Evolutionary conservation across 73 alveolate genomes (phyloP), one percentile per base, ranked within the genome.

Genomic region (Blepharisma japonicum): DNA sequence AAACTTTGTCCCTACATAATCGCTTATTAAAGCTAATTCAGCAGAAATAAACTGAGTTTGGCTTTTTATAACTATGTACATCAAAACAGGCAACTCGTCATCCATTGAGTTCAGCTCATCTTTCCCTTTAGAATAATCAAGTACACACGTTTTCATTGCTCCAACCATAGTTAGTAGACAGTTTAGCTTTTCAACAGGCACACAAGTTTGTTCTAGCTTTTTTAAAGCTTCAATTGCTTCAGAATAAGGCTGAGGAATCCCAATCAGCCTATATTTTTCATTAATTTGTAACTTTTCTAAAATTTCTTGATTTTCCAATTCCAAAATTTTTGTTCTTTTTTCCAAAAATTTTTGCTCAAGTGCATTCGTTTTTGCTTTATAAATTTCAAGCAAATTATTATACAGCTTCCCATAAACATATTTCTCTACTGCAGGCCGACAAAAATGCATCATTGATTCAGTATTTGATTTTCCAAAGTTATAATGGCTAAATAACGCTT

Each of bases 381-480:
- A 89, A 85, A 85, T 81, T 3, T 82, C 81, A 53, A 86, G 81
- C 0, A 89, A 46, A 55, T 68, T 85, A 39, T 68, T 80, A 74
- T 81, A 81, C 9, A 89, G 82, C 86, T 88, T 89, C 14, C 77
- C 46, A 79, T 80, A 89, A 3, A 89, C 54, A 67, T 76, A 85
- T 50, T 89, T 89, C 78, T 89, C 96, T 6, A 85, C 88, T 9
- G 88, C 85, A 11, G 91, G 82, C 56, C 91, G 74, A 55, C 93
- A 85, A 68, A 72, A 67, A 14, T 49, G 81, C 96, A 86, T 89
- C 55, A 85, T 39, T 71, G 78, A 71, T 55, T 86, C 89, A 6
- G 87, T 55, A 6, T 79, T 71, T 49, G 74, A 78, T 2, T 77
- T 74, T 4, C 91, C 86, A 7, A 83, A 56, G 72, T 89, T 89